Conservation (phyloP, 106 monocot genomes). For the Acorus gramineus region DNA sequence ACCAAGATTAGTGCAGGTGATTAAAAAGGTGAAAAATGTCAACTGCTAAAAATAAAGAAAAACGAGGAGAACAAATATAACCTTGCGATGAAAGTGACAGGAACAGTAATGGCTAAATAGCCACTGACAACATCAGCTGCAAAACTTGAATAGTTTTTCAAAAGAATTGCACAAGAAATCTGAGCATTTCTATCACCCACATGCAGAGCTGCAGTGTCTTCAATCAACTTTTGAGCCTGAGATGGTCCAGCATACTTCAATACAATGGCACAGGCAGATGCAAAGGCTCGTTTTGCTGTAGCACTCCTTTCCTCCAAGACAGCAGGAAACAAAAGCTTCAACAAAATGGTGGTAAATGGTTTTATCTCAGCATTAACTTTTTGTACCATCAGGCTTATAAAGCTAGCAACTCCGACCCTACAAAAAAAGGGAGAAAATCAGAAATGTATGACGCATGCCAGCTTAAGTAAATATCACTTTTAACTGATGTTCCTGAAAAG, state of each 20-base stretch:
- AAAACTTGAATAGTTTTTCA: conserved; percentile 64
- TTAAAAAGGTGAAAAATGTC: background rate
- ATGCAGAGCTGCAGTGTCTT: conserved; percentile 67
- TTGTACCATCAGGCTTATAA: conserved; percentile 71
- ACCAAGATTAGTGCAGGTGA: background rate
- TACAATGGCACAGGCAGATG: conserved; percentile 64
- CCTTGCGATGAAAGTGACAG: conserved; percentile 81
- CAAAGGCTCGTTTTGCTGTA: conserved; percentile 78
- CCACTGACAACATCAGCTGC: conserved; percentile 69
- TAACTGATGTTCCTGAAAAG: too few species aligned
- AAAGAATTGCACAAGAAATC: conserved; percentile 69
- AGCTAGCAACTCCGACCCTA: conserved; percentile 94
- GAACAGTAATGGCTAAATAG: conserved; percentile 53
- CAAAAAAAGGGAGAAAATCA: background rate
- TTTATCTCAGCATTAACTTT: conserved; percentile 69
- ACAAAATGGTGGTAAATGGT: conserved; percentile 41
- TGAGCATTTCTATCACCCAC: conserved; percentile 79
- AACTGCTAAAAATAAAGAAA: background rate
- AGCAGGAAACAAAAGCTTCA: conserved; percentile 63
- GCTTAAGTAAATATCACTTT: too few species aligned
- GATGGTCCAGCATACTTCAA: conserved; percentile 60
- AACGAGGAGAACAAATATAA: conserved; percentile 16
- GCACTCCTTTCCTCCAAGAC: conserved; percentile 72
- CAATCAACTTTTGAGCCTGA: conserved; percentile 66
- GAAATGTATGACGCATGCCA: too few species aligned